Evolutionary conservation across 2,329 filamentous ascomycete genomes (phyloP), one percentile per base, ranked within the genome.

Genomic region (Hypoxylon rubiginosum): DNA sequence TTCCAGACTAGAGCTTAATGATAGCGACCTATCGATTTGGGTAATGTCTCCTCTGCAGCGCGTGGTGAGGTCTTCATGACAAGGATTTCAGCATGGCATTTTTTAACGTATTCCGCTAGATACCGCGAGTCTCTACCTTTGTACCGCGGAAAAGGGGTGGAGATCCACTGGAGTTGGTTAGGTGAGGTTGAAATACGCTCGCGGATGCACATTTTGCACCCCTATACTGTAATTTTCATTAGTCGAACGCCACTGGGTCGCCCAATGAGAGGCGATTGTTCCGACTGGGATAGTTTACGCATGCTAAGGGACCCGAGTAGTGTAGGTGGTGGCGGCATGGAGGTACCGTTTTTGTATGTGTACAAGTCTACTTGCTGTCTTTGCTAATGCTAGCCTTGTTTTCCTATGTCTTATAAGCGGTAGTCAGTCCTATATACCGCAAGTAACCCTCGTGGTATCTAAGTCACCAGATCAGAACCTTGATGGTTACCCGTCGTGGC

Each of bases 1-100:
- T 48, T 15, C 21, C 19, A 24, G 43, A 43, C 39, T 43, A 43
- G 39, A 43, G n/a, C 39, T 43, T n/a, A 43, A n/a, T n/a, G n/a
- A 43, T 43, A 10, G 39, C 39, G 19, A 10, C n/a, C 8, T n/a
- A 4, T 43, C n/a, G n/a, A 43, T 19, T 19, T 43, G 17, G 7
- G n/a, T 43, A 1, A 11, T 43, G 4, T 41, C n/a, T 17, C 4
- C n/a, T 17, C 36, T 8, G 15, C 36, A 13, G 15, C n/a, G 13
- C 36, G 15, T n/a, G n/a, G n/a, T 41, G 36, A 41, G 6, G 36
- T n/a, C 36, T 17, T 19, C n/a, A 17, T 19, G 39, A 7, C 6
- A n/a, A 19, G 39, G 19, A 17, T 36, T 15, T 36, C 34, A 36
- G 13, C 34, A 4, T n/a, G n/a, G n/a, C n/a, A n/a, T n/a, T 34